phyloP scores from a whole-genome alignment of 345 rosid genomes.

The Salix caprea region DNA sequence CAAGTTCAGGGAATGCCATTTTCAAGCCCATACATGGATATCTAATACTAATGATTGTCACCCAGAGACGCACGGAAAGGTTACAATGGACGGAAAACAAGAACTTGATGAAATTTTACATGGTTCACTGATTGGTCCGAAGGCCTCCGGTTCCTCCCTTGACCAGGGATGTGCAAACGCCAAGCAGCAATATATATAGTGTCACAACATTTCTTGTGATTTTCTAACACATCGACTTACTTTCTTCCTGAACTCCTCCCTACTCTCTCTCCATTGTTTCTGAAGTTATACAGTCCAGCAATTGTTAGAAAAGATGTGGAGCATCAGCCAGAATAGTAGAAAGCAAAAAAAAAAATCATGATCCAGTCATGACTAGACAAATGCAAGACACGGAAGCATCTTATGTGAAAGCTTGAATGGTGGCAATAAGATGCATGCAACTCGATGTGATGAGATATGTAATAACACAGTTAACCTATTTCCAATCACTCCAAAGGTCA shows the following conservation, averaged over 20 bases:
- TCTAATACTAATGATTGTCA: not conserved
- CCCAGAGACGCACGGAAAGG: not conserved
- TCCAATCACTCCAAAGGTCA: not conserved
- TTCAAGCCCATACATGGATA: not conserved
- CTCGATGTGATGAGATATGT: not conserved
- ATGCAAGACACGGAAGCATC: not conserved
- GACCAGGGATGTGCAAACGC: not conserved
- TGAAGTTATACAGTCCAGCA: not conserved
- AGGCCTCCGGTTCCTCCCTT: not conserved
- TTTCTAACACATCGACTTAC: slow-evolving; percentile 25
- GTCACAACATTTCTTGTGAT: slow-evolving; percentile 32
- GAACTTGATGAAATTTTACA: slow-evolving; percentile 5
- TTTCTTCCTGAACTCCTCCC: slow-evolving; percentile 27
- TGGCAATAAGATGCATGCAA: not conserved
- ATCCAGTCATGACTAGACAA: not conserved
- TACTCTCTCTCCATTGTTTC: slow-evolving; percentile 29
- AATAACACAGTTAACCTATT: not conserved
- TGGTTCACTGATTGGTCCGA: not conserved
- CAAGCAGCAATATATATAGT: not conserved
- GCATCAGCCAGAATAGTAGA: not conserved
- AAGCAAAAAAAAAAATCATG: not conserved
- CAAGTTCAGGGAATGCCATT: not conserved
- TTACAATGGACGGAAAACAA: not conserved
- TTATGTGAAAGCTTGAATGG: not conserved
- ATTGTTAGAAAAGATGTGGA: not conserved